Percentiles rank a stretch among this genome's conserved stretches.
Conservation (phyloP, 2,329 filamentous ascomycete genomes). For the Trichoderma endophyticum region DNA sequence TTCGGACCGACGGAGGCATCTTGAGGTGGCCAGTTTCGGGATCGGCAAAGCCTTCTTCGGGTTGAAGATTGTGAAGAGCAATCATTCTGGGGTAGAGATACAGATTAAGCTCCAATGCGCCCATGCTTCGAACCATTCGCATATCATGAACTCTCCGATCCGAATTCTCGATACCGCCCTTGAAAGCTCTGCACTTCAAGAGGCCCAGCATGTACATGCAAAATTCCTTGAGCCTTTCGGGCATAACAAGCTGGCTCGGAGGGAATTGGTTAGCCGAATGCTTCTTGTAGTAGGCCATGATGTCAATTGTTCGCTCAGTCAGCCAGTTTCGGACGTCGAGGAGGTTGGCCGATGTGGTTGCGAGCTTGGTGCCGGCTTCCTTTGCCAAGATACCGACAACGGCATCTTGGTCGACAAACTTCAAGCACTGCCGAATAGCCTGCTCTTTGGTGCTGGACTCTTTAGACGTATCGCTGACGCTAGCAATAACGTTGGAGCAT, state of each 20-base stretch:
- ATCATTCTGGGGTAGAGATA: slow-evolving; percentile 96
- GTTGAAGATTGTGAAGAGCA: slow-evolving; percentile 81
- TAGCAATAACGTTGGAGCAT: slow-evolving; percentile 90
- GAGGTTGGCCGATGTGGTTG: slow-evolving; percentile 63
- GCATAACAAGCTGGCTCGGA: slow-evolving; percentile 88
- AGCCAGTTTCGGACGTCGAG: slow-evolving; percentile 83
- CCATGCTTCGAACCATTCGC: slow-evolving; percentile 85
- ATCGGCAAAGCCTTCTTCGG: slow-evolving; percentile 90
- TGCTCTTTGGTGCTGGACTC: slow-evolving; percentile 38
- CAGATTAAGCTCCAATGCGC: slow-evolving; percentile 76
- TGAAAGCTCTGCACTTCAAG: slow-evolving; percentile 88
- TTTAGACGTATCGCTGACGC: slow-evolving; percentile 68
- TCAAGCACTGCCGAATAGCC: slow-evolving; percentile 77
- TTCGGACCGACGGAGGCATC: slow-evolving; percentile 75
- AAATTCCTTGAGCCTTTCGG: slow-evolving; percentile 93
- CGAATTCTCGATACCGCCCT: slow-evolving; percentile 84
- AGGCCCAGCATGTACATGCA: slow-evolving; percentile 93
- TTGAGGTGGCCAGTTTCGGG: slow-evolving; percentile 77
- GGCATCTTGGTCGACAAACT: slow-evolving; percentile 93
- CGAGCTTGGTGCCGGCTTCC: slow-evolving; percentile 84
- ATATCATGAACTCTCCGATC: slow-evolving; percentile 90
- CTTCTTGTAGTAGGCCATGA: slow-evolving; percentile 88
- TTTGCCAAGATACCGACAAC: slow-evolving; percentile 86
- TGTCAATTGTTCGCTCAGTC: slow-evolving; percentile 89
- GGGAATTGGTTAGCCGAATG: slow-evolving; percentile 84